These are phyloP conservation scores for Petasospora rhodanensis DNA, from an alignment of 1,139 yeast species.

Conservation along the genomic window DNA sequence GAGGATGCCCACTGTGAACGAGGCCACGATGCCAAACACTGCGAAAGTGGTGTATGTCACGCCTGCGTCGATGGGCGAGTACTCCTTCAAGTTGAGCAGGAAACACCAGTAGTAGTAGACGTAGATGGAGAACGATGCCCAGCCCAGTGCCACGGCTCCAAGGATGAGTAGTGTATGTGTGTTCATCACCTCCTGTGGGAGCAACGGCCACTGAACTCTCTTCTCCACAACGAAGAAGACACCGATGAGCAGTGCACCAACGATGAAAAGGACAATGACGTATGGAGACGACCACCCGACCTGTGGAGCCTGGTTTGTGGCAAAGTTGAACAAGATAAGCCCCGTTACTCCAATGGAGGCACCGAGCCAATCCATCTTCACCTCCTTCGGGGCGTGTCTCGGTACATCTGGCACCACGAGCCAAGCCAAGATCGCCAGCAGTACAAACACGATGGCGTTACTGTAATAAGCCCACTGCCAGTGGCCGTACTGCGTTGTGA, in stretches of 20 bases:
- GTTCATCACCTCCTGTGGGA: conserved; percentile 41
- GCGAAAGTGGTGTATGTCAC: conserved; percentile 43
- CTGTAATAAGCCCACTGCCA: conserved; percentile 56
- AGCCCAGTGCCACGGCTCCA: conserved; percentile 37
- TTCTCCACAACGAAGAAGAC: conserved; percentile 29
- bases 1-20: conserved; percentile 38
- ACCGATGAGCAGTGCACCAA: conserved; percentile 36
- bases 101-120: conserved; percentile 35
- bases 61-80: conserved; percentile 41
- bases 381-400: conserved; percentile 11
- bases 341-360: no score
- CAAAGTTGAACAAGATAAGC: no score
- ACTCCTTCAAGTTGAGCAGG: conserved; percentile 40
- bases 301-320: no score
- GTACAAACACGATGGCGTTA: conserved; percentile 34
- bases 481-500: conserved; percentile 38
- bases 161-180: conserved; percentile 32
- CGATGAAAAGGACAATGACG: conserved; percentile 40
- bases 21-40: conserved; percentile 44
- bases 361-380: no score
- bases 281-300: no score
- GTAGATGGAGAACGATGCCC: conserved; percentile 60
- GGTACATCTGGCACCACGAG: conserved; percentile 34
- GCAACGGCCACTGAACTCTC: conserved; percentile 35
- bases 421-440: conserved; percentile 30